Evolutionary conservation across 1,284 basidiomycete species (phyloP).

Genomic region (Ceratobasidium sp.): DNA sequence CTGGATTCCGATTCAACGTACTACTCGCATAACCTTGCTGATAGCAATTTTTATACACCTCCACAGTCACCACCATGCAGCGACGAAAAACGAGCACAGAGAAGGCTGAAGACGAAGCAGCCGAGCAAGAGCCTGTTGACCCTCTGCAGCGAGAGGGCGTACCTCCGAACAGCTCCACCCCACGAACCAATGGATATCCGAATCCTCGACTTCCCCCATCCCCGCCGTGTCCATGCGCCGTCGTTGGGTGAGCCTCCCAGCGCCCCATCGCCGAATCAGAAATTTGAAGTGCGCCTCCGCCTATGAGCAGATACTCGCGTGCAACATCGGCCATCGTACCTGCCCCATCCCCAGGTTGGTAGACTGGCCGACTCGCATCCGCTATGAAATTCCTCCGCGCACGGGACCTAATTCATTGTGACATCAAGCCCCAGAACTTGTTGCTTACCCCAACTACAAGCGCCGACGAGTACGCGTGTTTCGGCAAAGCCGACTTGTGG

Average conservation of each 20-base stretch:
- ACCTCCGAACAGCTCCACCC: slow-evolving; percentile 41
- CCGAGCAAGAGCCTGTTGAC: slow-evolving; percentile 19
- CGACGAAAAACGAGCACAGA: slow-evolving; percentile 50
- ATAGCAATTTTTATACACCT: slow-evolving; percentile 16
- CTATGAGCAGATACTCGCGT: slow-evolving; percentile 28
- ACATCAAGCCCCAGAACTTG: slow-evolving; percentile 98
- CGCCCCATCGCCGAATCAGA: slow-evolving; percentile 10
- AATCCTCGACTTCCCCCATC: slow-evolving; percentile 47
- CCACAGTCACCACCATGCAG: slow-evolving; percentile 45
- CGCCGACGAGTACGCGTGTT: slow-evolving; percentile 76
- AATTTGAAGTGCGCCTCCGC: slow-evolving; percentile 40
- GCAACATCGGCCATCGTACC: slow-evolving; percentile 59
- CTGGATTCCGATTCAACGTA: too few species aligned
- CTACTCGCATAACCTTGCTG: too few species aligned
- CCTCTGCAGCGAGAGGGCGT: slow-evolving; percentile 39
- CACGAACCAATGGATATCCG: slow-evolving; percentile 50
- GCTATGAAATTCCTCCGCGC: slow-evolving; percentile 92
- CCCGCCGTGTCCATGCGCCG: slow-evolving; percentile 31
- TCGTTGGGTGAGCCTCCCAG: slow-evolving; percentile 9
- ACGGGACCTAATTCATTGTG: slow-evolving; percentile 91
- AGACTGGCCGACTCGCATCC: slow-evolving; percentile 88
- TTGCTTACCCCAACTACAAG: slow-evolving; percentile 81
- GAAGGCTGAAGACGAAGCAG: slow-evolving; percentile 12
- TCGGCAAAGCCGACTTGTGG: slow-evolving; percentile 90
- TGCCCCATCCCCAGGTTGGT: slow-evolving; percentile 88